Base-by-base conservation (phyloP, 495 filamentous ascomycete species). In the Glonium stellatum region DNA sequence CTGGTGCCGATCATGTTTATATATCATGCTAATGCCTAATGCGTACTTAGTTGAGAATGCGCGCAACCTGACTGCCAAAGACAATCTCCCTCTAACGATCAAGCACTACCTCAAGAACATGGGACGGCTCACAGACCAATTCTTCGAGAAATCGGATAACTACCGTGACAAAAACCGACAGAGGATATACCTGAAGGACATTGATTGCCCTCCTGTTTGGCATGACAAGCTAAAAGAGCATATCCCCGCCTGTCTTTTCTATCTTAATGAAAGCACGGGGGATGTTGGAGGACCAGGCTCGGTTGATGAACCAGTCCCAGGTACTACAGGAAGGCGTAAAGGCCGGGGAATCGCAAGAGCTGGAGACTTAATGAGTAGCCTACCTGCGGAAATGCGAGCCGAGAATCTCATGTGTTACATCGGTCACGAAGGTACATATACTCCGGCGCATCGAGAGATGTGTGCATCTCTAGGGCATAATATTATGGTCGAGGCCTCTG, bases 401-500 rank as follows among this genome's bases (percentile, higher is more conserved):
- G 86, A 95, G 61, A 98, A 98, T 59, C 78, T 98, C 68, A 96
- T 97, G 92, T 97, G 92, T 73, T 98, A 98, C 69, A 86, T 97
- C 63, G 93, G 93, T 1, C 93, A 97, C 66, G 93, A 98, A 74
- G 93, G 93, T 0, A 98, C 93, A 1, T 98, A 95, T 68, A 98
- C 93, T 0, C 92, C 93, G 54, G 87, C 90, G 15, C 93, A 98
- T 71, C 85, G 90, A 68, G 93, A 98, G 69, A 98, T 98, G 93
- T 98, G 92, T 73, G 93, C 88, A 15, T 93, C 86, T 59, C 77
- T 98, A 37, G 92, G 93, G 0, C 93, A 98, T 54, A 98, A 98
- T 68, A 86, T 98, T 54, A 98, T 98, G 93, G 89, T 98, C 1
- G 87, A 96, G 60, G 84, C 89, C 1, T 96, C 91, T 4, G 58